A percentile compares a stretch with the other conserved stretches of the same genome.
These are phyloP conservation scores for Chrysopogon serrulatus DNA, from an alignment of 176 grass and related monocot genomes.

Conservation along the genomic window DNA sequence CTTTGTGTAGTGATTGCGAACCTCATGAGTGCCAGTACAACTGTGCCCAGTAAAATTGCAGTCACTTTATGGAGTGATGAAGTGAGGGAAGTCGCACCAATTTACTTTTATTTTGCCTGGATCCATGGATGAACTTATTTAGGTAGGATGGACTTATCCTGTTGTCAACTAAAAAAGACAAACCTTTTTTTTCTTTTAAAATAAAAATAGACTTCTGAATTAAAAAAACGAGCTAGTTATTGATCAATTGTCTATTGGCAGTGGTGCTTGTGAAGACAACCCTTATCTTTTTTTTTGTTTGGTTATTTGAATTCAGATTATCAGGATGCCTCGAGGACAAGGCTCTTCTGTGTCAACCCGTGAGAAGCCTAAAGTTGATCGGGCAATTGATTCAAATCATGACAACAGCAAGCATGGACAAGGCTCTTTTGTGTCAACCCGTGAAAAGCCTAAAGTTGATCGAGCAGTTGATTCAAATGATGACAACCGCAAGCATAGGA, in stretches of 20 bases:
- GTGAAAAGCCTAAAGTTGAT: slow-evolving; percentile 26
- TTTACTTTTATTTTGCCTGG: background rate
- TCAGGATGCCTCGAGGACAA: slow-evolving; percentile 37
- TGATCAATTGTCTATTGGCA: background rate
- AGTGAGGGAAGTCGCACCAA: background rate
- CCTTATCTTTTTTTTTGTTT: slow-evolving; percentile 3
- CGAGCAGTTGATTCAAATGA: slow-evolving; percentile 14
- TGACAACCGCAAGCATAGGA: slow-evolving; percentile 37
- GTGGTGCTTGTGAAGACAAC: background rate
- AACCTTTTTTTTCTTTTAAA: background rate
- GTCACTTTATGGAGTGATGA: background rate
- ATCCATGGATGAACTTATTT: background rate
- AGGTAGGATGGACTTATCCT: background rate
- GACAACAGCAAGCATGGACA: slow-evolving; percentile 19
- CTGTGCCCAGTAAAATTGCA: background rate
- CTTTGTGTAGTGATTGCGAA: background rate
- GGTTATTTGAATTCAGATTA: background rate
- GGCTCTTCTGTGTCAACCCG: slow-evolving; percentile 20
- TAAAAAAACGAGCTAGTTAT: background rate
- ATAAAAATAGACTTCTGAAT: background rate
- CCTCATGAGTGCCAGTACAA: background rate
- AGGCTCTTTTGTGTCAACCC: slow-evolving; percentile 21
- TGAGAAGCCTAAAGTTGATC: slow-evolving; percentile 29
- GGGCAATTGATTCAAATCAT: slow-evolving; percentile 14
- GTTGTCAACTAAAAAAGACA: background rate